Conservation (phyloP, 2,329 filamentous ascomycete species). For the Lasiodiplodia theobromae region DNA sequence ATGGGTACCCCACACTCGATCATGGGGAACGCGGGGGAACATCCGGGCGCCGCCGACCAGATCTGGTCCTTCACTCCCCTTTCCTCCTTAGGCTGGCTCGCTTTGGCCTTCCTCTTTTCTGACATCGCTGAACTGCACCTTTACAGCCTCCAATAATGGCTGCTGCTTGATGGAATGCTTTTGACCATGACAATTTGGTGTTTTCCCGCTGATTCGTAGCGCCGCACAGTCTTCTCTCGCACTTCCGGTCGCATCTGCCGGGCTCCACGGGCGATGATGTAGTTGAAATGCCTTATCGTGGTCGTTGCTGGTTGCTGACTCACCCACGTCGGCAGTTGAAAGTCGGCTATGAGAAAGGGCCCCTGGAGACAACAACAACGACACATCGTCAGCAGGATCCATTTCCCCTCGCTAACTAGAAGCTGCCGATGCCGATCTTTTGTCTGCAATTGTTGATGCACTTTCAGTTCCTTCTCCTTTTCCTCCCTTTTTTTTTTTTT, state of each 20-base stretch:
- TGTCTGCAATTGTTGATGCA: not conserved
- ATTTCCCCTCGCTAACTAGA: not conserved
- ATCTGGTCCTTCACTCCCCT: not conserved
- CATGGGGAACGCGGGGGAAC: conserved; percentile 7
- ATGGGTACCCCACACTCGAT: conserved; percentile 11
- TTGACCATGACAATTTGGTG: not conserved
- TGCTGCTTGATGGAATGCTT: not conserved
- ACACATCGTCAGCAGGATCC: not conserved
- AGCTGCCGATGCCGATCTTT: not conserved
- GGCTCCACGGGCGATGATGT: conserved; percentile 17
- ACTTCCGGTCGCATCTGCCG: conserved; percentile 20
- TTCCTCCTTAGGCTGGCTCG: not conserved
- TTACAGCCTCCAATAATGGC: no score
- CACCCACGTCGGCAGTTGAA: conserved; percentile 25
- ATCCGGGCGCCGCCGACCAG: not conserved
- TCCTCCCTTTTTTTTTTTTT: no score
- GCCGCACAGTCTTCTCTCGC: not conserved
- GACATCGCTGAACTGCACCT: not conserved
- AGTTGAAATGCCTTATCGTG: conserved; percentile 7
- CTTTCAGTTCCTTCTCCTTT: no score
- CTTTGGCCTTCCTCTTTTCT: not conserved
- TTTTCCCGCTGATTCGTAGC: not conserved
- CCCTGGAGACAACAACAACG: not conserved
- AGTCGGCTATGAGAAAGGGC: conserved; percentile 22
- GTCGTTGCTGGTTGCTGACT: conserved; percentile 19